Percentiles rank a stretch among this genome's conserved stretches.
Evolutionary conservation across 1,284 basidiomycete species (phyloP).

Genomic region (Heterobasidion annosum): DNA sequence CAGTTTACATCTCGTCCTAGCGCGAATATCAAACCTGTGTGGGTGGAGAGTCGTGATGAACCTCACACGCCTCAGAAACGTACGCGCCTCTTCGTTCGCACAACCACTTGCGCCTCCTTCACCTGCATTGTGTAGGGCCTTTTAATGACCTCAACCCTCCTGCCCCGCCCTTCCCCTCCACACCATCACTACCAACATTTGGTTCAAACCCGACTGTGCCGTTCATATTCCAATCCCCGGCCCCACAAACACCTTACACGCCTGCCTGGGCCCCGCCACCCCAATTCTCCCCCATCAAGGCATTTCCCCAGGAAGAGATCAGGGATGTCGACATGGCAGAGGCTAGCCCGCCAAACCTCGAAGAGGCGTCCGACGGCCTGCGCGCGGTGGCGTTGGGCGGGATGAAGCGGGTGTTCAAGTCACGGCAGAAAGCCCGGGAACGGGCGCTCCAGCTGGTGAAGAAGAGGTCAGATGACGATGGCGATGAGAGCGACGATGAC

Average conservation of each 20-base stretch:
- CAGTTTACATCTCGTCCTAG: slow-evolving; percentile 52
- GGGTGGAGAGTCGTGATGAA: slow-evolving; percentile 27
- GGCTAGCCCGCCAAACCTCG: slow-evolving; percentile 43
- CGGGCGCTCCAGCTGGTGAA: slow-evolving; percentile 19
- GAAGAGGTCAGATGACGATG: slow-evolving; percentile 23
- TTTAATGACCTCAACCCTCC: slow-evolving; percentile 42
- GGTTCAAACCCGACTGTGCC: slow-evolving; percentile 50
- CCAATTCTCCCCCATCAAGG: slow-evolving; percentile 46
- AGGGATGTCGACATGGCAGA: slow-evolving; percentile 70
- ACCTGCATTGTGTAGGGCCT: slow-evolving; percentile 31
- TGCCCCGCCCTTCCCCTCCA: slow-evolving; percentile 31
- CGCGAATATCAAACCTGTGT: slow-evolving; percentile 42
- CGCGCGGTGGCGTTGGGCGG: slow-evolving; percentile 56
- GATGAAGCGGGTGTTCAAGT: slow-evolving; percentile 57
- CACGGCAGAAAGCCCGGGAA: slow-evolving; percentile 40
- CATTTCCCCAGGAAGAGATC: slow-evolving; percentile 49
- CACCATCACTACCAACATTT: slow-evolving; percentile 54
- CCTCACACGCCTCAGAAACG: slow-evolving; percentile 52
- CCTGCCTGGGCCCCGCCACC: slow-evolving; percentile 59
- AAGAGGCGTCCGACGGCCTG: slow-evolving; percentile 16
- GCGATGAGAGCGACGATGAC: slow-evolving; percentile 24
- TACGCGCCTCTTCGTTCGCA: slow-evolving; percentile 18
- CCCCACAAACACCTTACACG: slow-evolving; percentile 33
- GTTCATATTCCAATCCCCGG: slow-evolving; percentile 57
- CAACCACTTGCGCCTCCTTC: background rate